A percentile compares a stretch with the other conserved stretches of the same genome.
Evolutionary conservation across 2,329 filamentous ascomycete genomes (phyloP).

Genomic region (Alternaria ethzedia): DNA sequence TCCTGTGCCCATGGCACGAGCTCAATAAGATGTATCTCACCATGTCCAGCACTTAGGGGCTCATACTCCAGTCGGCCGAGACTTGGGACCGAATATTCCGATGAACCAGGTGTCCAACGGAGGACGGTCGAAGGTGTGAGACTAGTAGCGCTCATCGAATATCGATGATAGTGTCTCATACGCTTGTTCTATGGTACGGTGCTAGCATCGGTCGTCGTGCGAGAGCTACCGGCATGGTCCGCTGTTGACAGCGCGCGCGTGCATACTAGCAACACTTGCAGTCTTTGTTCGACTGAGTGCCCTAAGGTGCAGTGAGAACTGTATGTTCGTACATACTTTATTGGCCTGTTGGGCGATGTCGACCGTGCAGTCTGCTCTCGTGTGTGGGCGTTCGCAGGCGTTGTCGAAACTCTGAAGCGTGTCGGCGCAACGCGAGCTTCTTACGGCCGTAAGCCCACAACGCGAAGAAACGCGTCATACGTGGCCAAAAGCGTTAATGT

Average conservation of each 20-base stretch:
- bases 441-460: background rate
- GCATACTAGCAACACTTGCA: background rate
- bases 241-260: background rate
- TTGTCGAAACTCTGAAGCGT: background rate
- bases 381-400: background rate
- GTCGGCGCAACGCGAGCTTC: background rate
- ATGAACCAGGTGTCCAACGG: background rate
- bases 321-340: background rate
- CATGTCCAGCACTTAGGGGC: background rate
- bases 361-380: background rate
- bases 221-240: background rate
- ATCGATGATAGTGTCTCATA: background rate
- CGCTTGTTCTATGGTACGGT: background rate
- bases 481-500: background rate
- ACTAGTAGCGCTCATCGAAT: background rate
- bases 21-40: background rate
- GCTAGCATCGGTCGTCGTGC: background rate
- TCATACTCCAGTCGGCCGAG: background rate
- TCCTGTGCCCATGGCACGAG: fast-evolving
- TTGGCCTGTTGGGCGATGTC: background rate
- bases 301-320: background rate
- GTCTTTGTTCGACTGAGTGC: background rate
- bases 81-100: background rate
- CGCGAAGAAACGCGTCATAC: background rate
- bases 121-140: background rate